Base-by-base conservation (phyloP, 2,329 filamentous ascomycete species). In the Calycina herbarum region DNA sequence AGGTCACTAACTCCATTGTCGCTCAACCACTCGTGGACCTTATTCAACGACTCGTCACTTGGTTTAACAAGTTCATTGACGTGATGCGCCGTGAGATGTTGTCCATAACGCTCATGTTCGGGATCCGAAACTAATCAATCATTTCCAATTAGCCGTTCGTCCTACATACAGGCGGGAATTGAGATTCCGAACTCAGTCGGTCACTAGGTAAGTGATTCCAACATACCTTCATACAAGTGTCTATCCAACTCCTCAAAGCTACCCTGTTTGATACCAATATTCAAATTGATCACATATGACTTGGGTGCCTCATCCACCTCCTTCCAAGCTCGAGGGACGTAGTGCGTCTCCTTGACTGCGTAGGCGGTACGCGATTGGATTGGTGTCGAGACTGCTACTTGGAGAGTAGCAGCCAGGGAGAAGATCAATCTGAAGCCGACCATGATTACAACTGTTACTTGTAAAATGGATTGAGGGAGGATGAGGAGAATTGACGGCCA, bases 191-290 rank as follows among this genome's bases (percentile, higher is more conserved):
- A 45, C 11, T 5, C 10, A 48, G 10, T 15, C n/a, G 29, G 15
- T 27, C 13, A 29, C 59, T 51, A 10, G 58, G 59, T 57, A 42
- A 31, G 29, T 29, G n/a, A 48, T 10, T 62, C n/a, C 35, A 29
- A 57, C 72, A 68, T 75, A 82, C 81, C 79, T 76, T 86, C 80
- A 65, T 80, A 79, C 4, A 88, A 77, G 70, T 86, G 84, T 66
- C 80, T 79, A 72, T 87, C 83, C 31, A 88, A 77, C 68, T 83
- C 82, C 8, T 80, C 79, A 65, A 86, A 85, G 40, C 82, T 81
- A 66, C 80, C 78, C 73, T 87, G 85, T 78, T 84, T 86, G 67
- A 88, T 74, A 54, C 82, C 85, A 72, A 88, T 87, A 59, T 85
- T 82, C 61, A 88, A 75, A 57, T 83, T 77, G 66, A 88, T 80